Evolutionary conservation across 2,329 filamentous ascomycete species (phyloP).

Genomic region (Herpotrichia juniperi): DNA sequence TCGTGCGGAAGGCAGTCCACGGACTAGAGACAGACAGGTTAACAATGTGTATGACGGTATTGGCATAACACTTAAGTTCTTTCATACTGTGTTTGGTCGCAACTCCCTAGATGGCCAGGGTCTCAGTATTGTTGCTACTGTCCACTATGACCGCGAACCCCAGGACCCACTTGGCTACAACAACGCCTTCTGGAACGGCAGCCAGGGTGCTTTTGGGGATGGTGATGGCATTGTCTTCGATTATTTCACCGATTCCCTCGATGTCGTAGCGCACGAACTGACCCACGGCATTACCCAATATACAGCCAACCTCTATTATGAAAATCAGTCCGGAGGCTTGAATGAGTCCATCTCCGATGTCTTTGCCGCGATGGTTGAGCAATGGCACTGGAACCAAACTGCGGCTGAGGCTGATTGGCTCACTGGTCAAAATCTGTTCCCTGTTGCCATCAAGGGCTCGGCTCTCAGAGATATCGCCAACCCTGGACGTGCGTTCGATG

Average conservation of each 20-base stretch:
- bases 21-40: conserved; percentile 9
- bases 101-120: conserved; percentile 60
- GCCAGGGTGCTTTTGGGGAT: conserved; percentile 64
- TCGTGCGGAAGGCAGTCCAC: conserved; percentile 6
- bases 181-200: conserved; percentile 61
- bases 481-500: conserved; percentile 46
- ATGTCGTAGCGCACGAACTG: conserved; percentile 64
- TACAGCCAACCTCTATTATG: conserved; percentile 58
- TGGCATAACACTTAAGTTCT: conserved; percentile 58
- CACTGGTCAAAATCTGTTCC: conserved; percentile 59
- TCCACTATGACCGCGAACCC: conserved; percentile 51
- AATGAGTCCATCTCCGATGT: conserved; percentile 64
- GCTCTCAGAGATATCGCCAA: conserved; percentile 64
- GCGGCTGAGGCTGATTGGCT: conserved; percentile 60
- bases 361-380: conserved; percentile 65
- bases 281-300: conserved; percentile 62
- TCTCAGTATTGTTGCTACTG: conserved; percentile 57
- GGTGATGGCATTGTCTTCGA: conserved; percentile 54
- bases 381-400: conserved; percentile 47
- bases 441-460: conserved; percentile 58
- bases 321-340: conserved; percentile 58
- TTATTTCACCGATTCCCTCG: conserved; percentile 59
- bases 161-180: conserved; percentile 5
- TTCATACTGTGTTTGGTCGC: conserved; percentile 57
- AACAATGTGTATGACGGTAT: conserved; percentile 60